These are phyloP conservation scores for Termitomyces sp. DNA, from an alignment of 768 basidiomycete genomes.

Conservation along the genomic window DNA sequence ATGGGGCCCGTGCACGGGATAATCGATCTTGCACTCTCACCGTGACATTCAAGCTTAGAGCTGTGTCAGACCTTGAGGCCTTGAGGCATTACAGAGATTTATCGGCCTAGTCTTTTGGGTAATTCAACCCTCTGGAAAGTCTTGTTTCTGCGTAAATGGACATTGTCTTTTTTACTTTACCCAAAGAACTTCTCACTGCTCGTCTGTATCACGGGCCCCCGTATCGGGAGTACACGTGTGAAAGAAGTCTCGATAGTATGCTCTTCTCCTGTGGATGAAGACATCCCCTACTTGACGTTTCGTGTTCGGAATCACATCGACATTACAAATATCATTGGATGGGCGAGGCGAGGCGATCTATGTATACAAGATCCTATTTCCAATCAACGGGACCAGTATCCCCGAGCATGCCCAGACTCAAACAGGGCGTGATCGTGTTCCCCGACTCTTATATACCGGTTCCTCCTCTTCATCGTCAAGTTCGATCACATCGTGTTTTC, in stretches of 20 bases:
- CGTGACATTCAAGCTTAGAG: neutral
- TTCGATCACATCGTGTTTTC: neutral
- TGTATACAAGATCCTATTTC: neutral
- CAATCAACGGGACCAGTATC: neutral
- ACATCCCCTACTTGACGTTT: neutral
- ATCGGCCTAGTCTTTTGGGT: neutral
- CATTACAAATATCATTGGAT: neutral
- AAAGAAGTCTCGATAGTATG: neutral
- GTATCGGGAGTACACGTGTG: neutral
- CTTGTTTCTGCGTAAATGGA: neutral
- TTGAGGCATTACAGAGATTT: neutral
- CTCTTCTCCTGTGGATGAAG: neutral
- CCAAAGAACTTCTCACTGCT: neutral
- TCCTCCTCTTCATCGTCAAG: neutral
- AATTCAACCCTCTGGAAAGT: neutral
- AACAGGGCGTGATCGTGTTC: neutral
- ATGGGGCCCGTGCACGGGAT: conserved; percentile 11
- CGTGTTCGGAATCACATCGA: no score
- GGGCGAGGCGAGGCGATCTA: neutral
- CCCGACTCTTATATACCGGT: neutral
- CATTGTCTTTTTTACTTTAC: no score
- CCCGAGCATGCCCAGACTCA: neutral
- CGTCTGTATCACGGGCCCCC: neutral
- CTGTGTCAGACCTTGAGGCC: neutral
- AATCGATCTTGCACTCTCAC: neutral